phyloP scores from a whole-genome alignment of 139 green algal species.

The Closterium sp. region DNA sequence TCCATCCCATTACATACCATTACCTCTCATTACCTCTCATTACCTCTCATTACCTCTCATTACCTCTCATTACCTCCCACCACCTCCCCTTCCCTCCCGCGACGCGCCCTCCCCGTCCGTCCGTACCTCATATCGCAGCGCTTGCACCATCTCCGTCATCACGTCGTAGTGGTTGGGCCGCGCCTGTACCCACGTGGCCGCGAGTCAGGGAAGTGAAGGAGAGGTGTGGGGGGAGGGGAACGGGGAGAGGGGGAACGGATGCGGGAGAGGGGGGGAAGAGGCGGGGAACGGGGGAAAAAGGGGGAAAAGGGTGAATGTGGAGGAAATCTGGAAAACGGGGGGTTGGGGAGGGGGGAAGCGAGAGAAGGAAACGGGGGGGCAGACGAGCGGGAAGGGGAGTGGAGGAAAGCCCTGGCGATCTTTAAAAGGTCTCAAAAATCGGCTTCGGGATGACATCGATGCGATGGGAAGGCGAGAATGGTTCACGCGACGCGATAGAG shows the following conservation, averaged over 20 bases:
- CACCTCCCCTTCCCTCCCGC: no score
- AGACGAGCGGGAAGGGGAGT: not conserved
- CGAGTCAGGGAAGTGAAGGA: no score
- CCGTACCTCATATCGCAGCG: conserved; percentile 41
- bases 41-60: no score
- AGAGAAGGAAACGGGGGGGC: not conserved
- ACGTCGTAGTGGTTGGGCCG: conserved; percentile 45
- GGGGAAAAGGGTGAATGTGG: not conserved
- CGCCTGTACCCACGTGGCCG: conserved; percentile 16
- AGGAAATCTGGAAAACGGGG: no score
- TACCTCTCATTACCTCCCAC: no score
- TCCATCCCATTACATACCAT: no score
- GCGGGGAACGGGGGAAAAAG: no score
- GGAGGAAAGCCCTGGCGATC: not conserved
- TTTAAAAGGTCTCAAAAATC: no score
- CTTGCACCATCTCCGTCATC: conserved; percentile 42
- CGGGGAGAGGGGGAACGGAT: not conserved
- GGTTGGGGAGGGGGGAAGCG: not conserved
- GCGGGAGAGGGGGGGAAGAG: not conserved
- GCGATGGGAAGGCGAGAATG: not conserved
- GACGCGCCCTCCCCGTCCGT: not conserved
- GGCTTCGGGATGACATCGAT: not conserved
- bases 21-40: no score
- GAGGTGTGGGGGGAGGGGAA: not conserved
- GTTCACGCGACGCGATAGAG: not conserved